A percentile compares a stretch with the other conserved stretches of the same genome.
phyloP scores from a whole-genome alignment of 2,329 filamentous ascomycete genomes.

The Akanthomyces uredinophilus region DNA sequence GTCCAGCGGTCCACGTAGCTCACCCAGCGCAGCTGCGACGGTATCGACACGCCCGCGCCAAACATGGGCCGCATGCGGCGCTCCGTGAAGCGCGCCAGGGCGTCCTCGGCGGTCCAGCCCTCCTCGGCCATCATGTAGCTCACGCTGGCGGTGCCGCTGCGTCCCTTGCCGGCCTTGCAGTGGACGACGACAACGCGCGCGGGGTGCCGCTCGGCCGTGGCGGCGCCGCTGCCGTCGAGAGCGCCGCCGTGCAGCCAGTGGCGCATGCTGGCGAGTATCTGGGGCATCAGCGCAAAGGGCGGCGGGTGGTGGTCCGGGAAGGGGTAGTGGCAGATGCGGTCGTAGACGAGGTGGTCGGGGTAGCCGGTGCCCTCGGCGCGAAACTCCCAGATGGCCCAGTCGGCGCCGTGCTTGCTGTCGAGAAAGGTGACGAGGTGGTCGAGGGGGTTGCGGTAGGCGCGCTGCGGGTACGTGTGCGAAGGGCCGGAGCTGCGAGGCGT shows the following conservation, averaged over 20 bases:
- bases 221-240: conserved; percentile 20
- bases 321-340: conserved; percentile 82
- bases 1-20: conserved; percentile 87
- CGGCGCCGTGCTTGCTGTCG: conserved; percentile 71
- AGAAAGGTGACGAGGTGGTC: conserved; percentile 83
- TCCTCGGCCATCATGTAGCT: conserved; percentile 89
- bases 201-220: conserved; percentile 4
- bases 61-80: conserved; percentile 85
- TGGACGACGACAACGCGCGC: conserved; percentile 80
- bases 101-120: conserved; percentile 50
- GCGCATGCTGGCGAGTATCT: conserved; percentile 88
- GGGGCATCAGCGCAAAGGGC: conserved; percentile 80
- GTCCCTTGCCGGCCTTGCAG: conserved; percentile 94
- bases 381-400: conserved; percentile 98
- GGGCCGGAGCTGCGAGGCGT: conserved; percentile 68
- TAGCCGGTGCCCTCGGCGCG: conserved; percentile 95
- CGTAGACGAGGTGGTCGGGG: conserved; percentile 82
- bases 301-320: conserved; percentile 98
- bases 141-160: conserved; percentile 82
- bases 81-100: conserved; percentile 61
- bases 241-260: conserved; percentile 68
- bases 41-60: conserved; percentile 85
- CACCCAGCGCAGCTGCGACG: conserved; percentile 84
- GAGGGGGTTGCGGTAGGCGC: conserved; percentile 89
- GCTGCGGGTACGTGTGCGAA: conserved; percentile 80